Conservation (phyloP, 148 eudicot genomes). For the Rhododendron williamsianum region DNA sequence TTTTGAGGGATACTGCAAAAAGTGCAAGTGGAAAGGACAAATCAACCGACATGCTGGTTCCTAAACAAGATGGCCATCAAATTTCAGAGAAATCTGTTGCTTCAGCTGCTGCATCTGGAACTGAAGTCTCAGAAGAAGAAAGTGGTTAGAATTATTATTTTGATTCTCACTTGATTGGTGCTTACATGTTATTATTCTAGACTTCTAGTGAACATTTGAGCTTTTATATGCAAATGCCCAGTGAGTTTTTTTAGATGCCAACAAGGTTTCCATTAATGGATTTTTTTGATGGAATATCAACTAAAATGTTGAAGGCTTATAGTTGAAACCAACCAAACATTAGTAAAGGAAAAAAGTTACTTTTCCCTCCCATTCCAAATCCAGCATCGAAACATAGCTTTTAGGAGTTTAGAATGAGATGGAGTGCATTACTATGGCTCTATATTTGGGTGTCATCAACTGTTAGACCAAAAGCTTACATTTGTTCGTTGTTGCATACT, state of each 20-base stretch:
- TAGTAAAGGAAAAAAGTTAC: not conserved
- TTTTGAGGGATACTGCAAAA: constrained; percentile 54
- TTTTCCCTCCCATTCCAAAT: not conserved
- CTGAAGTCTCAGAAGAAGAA: constrained; percentile 36
- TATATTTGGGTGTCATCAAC: not conserved
- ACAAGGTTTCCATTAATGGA: not conserved
- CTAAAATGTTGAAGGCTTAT: not conserved
- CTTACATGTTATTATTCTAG: not conserved
- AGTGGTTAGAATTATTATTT: constrained; percentile 35
- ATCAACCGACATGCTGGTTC: constrained; percentile 39
- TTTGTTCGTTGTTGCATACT: not conserved
- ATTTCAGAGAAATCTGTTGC: constrained; percentile 22
- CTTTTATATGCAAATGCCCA: not conserved
- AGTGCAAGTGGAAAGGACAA: constrained; percentile 58
- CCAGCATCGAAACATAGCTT: not conserved
- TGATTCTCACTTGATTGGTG: not conserved
- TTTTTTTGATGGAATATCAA: not conserved
- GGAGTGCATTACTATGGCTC: not conserved
- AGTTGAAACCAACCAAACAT: not conserved
- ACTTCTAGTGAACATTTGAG: not conserved
- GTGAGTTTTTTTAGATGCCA: not conserved
- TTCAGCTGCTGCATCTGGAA: constrained; percentile 31
- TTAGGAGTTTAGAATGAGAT: not conserved
- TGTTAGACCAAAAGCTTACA: not conserved
- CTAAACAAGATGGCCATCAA: constrained; percentile 46